phyloP scores from a whole-genome alignment of 257 asterid genomes.

The Solanum rostratum region DNA sequence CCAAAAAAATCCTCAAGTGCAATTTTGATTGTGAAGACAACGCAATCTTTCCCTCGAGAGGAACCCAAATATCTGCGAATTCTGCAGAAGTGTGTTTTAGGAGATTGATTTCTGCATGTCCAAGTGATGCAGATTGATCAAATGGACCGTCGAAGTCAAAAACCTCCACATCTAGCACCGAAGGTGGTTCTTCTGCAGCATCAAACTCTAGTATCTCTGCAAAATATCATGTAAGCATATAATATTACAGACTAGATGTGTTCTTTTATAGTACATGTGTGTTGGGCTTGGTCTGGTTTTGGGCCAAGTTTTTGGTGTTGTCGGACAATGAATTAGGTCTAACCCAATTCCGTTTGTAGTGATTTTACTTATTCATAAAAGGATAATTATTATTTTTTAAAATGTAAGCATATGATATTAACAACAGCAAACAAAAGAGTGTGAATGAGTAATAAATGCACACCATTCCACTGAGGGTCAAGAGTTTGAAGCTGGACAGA shows the following conservation, averaged over 20 bases:
- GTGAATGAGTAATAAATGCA: not conserved
- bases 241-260: too few species aligned
- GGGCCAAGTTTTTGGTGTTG: too few species aligned
- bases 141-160: conserved; percentile 83
- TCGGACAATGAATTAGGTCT: too few species aligned
- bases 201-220: conserved; percentile 92
- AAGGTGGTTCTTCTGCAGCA: conserved; percentile 86
- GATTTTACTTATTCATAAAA: too few species aligned
- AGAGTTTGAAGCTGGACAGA: conserved; percentile 83
- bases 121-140: conserved; percentile 64
- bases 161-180: conserved; percentile 75
- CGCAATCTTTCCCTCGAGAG: conserved; percentile 79
- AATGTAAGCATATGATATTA: not conserved
- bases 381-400: too few species aligned
- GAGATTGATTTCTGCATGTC: conserved; percentile 82
- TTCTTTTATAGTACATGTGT: too few species aligned
- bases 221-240: conserved; percentile 3
- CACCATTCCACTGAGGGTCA: conserved; percentile 90
- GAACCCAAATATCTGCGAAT: conserved; percentile 84
- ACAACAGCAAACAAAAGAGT: not conserved
- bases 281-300: too few species aligned
- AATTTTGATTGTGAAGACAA: conserved; percentile 66
- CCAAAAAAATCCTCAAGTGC: conserved; percentile 77
- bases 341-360: too few species aligned
- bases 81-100: conserved; percentile 71